Evolutionary conservation across 352 stramenopile genomes (phyloP), one percentile per base, ranked within the genome.

Genomic region (Globisporangium carolinianum): DNA sequence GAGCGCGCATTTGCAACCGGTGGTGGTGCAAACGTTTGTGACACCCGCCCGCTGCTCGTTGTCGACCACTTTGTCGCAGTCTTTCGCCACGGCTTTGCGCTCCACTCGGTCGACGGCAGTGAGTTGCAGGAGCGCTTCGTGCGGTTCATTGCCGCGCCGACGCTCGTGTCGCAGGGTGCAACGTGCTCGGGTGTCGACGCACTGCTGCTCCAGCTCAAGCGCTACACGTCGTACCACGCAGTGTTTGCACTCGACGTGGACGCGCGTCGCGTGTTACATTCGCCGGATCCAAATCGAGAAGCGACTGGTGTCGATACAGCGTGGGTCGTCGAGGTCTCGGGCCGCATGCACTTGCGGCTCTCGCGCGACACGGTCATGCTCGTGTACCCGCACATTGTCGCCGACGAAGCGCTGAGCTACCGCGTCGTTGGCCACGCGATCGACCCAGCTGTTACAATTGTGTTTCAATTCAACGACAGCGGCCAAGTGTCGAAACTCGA

Each of bases 311-410:
- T 32, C 24, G 24, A 32, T 32, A 32, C 24, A 32, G 47, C 55
- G 14, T 78, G 63, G 51, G 51, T 87, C 15, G 35, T 87, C 11
- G 58, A 82, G 17, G 67, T 63, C 0, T 57, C 51, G 18, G 79
- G 76, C 1, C 63, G 55, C 9, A 53, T 86, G 15, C 66, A 65
- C n/a, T 55, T 89, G 41, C 71, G 79, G 32, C 62, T 89, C 37
- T 89, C 79, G 36, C 69, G 79, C 50, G 79, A 89, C 53, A 85
- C 79, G 11, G 57, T 85, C 17, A 86, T 89, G 73, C 68, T 89
- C 4, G 63, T 89, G 60, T 89, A 83, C 17, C 76, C 79, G 41
- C 76, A 87, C 66, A 70, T 87, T 17, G 60, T 89, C 12, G 53
- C 71, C 12, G 62, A 82, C 65, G 76, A 87, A 11, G 61, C 52